Base-by-base conservation (phyloP, 208 protist species). In the Wallacemonas rigidus region DNA sequence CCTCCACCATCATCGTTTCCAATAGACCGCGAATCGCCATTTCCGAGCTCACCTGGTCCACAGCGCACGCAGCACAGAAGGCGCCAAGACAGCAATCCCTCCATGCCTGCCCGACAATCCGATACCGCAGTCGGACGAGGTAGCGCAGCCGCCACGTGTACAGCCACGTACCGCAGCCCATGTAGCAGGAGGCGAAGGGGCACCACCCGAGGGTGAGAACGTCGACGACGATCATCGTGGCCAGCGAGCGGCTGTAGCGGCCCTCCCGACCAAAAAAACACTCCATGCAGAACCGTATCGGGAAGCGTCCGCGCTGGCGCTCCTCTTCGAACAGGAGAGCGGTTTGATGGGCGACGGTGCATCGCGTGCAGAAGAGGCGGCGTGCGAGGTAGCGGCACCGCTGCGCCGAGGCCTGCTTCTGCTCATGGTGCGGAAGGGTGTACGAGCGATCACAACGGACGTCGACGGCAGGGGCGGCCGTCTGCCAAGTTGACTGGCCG, bases 61-160 rank as follows among this genome's bases (percentile, higher is more conserved):
- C 71, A 36, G 78, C 83, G 17, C 80, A 65, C 12, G 84, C 67
- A 3, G 87, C 85, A 45, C 78, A 80, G 69, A 77, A 92, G 35
- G 77, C 8, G 5, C n/a, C 8, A 8, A 35, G 12, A 9, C 44
- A 3, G 6, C 8, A 48, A 35, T 65, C 60, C 36, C 43, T 9
- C 60, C 60, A 65, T 15, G 60, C 7, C 40, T 26, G n/a, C 0
- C 60, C 60, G 12, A 75, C 68, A 3, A 95, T 69, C 50, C 81
- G 81, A 70, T 92, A 95, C 12, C 90, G 90, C 12, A 76, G 79
- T 2, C 87, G 87, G 35, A 92, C 63, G 26, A 91, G 43, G 69
- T 90, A 95, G 6, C 90, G 90, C 51, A 92, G 75, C 17, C 89
- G 87, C 71, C 80, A 91, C 9, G 76, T 83, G 64, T 79, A 92